Conservation (phyloP, 306 rosid species). For the Crataegus laevigata region DNA sequence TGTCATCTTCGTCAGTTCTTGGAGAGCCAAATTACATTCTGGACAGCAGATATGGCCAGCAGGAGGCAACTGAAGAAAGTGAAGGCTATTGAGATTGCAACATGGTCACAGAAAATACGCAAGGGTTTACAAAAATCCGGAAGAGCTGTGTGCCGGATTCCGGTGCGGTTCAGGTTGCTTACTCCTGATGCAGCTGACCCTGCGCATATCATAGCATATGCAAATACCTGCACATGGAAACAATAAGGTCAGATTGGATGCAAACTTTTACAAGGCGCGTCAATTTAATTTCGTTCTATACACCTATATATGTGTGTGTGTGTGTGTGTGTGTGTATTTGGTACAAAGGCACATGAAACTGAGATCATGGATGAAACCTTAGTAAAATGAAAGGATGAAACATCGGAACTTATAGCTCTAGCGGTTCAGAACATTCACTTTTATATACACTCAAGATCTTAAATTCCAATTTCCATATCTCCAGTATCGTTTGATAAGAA, state of each 20-base stretch:
- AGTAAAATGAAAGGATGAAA: background rate
- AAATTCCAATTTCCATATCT: background rate
- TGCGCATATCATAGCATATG: slow-evolving; percentile 80
- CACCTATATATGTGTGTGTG: no score
- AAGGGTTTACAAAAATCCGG: slow-evolving; percentile 77
- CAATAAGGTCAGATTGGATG: background rate
- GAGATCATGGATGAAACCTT: no score
- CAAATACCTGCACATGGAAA: slow-evolving; percentile 48
- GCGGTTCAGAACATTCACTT: background rate
- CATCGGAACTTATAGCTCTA: background rate
- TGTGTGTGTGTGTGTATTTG: no score
- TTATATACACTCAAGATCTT: background rate
- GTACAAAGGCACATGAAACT: no score
- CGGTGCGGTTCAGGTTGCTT: slow-evolving; percentile 73
- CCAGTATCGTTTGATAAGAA: background rate
- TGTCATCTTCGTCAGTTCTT: slow-evolving; percentile 30
- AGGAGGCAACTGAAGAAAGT: slow-evolving; percentile 63
- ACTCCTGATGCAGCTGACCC: slow-evolving; percentile 91
- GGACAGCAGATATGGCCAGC: slow-evolving; percentile 65
- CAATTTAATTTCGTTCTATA: no score
- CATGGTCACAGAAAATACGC: slow-evolving; percentile 68
- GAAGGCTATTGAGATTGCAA: slow-evolving; percentile 81
- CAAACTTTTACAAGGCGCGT: background rate
- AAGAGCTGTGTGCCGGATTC: slow-evolving; percentile 65
- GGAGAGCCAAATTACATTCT: slow-evolving; percentile 72